Evolutionary conservation across 441 rosid genomes (phyloP).

Genomic region (Populus trichocarpa): DNA sequence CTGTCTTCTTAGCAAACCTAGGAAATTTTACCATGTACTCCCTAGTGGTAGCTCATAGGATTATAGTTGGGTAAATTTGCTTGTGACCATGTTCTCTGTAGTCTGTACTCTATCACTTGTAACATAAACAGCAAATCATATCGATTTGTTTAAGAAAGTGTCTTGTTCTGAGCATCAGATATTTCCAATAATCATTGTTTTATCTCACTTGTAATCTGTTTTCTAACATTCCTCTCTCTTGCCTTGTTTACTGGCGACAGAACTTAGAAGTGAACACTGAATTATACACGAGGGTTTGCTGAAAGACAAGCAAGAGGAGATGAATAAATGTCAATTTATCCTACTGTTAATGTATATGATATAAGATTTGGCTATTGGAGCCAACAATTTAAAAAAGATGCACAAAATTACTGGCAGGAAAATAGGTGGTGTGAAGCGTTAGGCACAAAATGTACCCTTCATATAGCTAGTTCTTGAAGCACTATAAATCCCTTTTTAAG

Average conservation of each 20-base stretch:
- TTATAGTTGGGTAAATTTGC: slow-evolving; percentile 27
- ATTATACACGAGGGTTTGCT: neutral
- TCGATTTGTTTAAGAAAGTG: slow-evolving; percentile 16
- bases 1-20: slow-evolving; percentile 13
- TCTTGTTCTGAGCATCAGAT: neutral
- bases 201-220: neutral
- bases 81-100: neutral
- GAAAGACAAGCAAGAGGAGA: neutral
- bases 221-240: neutral
- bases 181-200: neutral
- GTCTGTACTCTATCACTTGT: slow-evolving; percentile 21
- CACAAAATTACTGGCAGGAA: neutral
- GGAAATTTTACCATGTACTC: neutral
- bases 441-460: neutral
- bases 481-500: neutral
- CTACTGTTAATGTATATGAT: too few relatives aligned
- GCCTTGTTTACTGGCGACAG: neutral
- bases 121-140: slow-evolving; percentile 24
- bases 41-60: neutral
- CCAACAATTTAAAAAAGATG: neutral
- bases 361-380: neutral
- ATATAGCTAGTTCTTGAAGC: neutral
- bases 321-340: too few relatives aligned
- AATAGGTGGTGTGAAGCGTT: neutral
- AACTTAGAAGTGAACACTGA: neutral